Base-by-base conservation (phyloP, 179 eudicot genomes). In the Nepenthes alata region DNA sequence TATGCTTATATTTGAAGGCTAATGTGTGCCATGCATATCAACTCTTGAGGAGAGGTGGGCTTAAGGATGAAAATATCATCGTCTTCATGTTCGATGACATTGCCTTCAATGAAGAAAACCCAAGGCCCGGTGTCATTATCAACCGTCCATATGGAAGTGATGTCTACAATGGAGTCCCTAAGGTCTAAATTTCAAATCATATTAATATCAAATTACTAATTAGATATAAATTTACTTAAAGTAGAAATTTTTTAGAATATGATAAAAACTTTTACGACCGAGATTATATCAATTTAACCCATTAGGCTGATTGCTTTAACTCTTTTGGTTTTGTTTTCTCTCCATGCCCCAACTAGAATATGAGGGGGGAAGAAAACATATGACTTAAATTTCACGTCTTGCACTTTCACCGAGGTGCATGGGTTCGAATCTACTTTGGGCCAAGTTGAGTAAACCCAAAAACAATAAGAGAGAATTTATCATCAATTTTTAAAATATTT, bases 1-100 rank as follows among this genome's bases (percentile, higher is more conserved):
- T 41, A 7, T 0, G 5, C 8, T 41, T 41, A 7, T 7, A 7
- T 41, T 41, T 1, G 55, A 68, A 83, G 86, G 77, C 86, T 37
- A 86, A 84, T 67, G 70, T 84, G 9, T 84, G 89, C 14, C 89
- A 84, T 67, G 89, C 89, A 1, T 81, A 84, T 67, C 89, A 84
- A 71, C 58, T 84, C 59, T 35, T 84, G 59, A 81, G 71, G 68
- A 75, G 63, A 61, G 82, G 84, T 38, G 89, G 89, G 25, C 67
- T 84, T 11, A 79, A 77, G 65, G 89, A 84, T 75, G 86, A 84
- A 57, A 81, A 84, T 57, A 84, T 84, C 55, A 61, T 84, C 35
- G 88, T 83, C 35, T 76, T 83, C 67, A 83, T 83, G 88, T 84
- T 76, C 59, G 85, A 84, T 66, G 89, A 81, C 73, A 84, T 84